These are phyloP conservation scores for Rostrohypoxylon terebratum DNA, from an alignment of 495 filamentous ascomycete species.

Conservation along the genomic window DNA sequence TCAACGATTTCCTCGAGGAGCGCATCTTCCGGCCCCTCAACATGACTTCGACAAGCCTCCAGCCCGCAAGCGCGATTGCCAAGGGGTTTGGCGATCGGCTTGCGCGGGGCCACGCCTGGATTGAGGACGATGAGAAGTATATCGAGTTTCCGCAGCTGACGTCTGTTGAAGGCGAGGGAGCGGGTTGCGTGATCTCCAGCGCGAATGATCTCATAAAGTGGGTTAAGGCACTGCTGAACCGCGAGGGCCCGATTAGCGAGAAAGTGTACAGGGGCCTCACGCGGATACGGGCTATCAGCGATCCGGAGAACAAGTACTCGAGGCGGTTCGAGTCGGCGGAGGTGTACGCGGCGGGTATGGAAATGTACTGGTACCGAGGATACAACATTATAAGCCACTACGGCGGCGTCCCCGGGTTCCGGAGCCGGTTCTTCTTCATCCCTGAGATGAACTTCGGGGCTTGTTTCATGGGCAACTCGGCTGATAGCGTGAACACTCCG, in stretches of 20 bases:
- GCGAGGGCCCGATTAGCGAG: conserved; percentile 50
- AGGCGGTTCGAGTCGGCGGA: conserved; percentile 24
- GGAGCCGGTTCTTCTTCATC: conserved; percentile 57
- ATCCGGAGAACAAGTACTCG: neutral
- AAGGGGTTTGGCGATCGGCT: conserved; percentile 53
- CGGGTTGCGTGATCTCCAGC: conserved; percentile 62
- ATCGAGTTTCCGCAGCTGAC: conserved; percentile 7
- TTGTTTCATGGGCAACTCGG: conserved; percentile 59
- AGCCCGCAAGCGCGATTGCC: conserved; percentile 44
- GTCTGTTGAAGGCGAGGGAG: conserved; percentile 51
- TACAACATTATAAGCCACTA: conserved; percentile 54
- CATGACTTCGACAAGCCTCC: conserved; percentile 60
- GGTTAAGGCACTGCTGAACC: conserved; percentile 50
- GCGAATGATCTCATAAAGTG: conserved; percentile 66
- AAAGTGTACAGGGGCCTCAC: conserved; percentile 53
- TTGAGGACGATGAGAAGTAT: conserved; percentile 15
- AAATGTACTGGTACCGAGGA: conserved; percentile 56
- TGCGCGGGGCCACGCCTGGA: conserved; percentile 47
- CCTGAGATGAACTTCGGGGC: conserved; percentile 57
- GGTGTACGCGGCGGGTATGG: conserved; percentile 58
- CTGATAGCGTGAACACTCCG: conserved; percentile 17
- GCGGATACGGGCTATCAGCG: conserved; percentile 47
- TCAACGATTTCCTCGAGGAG: conserved; percentile 57
- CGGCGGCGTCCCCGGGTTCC: conserved; percentile 57
- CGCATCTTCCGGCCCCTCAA: conserved; percentile 60